These are phyloP conservation scores for Friedmanniomyces simplex DNA, from an alignment of 495 filamentous ascomycete genomes.

Conservation along the genomic window DNA sequence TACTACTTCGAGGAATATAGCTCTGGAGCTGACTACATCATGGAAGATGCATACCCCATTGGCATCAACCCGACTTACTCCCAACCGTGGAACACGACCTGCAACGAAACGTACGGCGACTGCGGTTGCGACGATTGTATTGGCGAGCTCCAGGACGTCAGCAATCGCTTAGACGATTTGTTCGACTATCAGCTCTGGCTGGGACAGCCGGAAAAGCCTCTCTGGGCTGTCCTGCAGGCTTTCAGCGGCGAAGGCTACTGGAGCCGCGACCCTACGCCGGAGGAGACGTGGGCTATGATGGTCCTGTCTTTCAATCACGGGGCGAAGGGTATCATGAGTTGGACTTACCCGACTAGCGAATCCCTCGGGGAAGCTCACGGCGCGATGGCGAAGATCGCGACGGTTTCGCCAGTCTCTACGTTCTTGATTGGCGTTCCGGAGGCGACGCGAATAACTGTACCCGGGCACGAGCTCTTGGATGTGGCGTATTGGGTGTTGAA, in stretches of 20 bases:
- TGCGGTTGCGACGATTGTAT: slow-evolving; percentile 64
- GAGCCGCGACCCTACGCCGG: slow-evolving; percentile 43
- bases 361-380: slow-evolving; percentile 37
- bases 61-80: slow-evolving; percentile 43
- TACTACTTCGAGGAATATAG: slow-evolving; percentile 57
- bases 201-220: slow-evolving; percentile 38
- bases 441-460: background rate
- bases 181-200: slow-evolving; percentile 36
- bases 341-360: slow-evolving; percentile 43
- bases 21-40: slow-evolving; percentile 52
- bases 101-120: slow-evolving; percentile 57
- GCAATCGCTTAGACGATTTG: slow-evolving; percentile 42
- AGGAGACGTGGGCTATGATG: slow-evolving; percentile 51
- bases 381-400: slow-evolving; percentile 37
- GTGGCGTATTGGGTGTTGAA: slow-evolving; percentile 11
- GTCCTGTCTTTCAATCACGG: slow-evolving; percentile 53
- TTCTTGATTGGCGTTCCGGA: slow-evolving; percentile 33
- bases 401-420: slow-evolving; percentile 28
- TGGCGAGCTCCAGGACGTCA: slow-evolving; percentile 46
- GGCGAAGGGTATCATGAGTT: slow-evolving; percentile 41
- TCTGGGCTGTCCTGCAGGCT: slow-evolving; percentile 53
- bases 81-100: slow-evolving; percentile 39
- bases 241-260: slow-evolving; percentile 56
- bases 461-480: slow-evolving; percentile 1
- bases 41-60: slow-evolving; percentile 58